Evolutionary conservation across 1,284 basidiomycete species (phyloP).

Genomic region (Ceratobasidium sp.): DNA sequence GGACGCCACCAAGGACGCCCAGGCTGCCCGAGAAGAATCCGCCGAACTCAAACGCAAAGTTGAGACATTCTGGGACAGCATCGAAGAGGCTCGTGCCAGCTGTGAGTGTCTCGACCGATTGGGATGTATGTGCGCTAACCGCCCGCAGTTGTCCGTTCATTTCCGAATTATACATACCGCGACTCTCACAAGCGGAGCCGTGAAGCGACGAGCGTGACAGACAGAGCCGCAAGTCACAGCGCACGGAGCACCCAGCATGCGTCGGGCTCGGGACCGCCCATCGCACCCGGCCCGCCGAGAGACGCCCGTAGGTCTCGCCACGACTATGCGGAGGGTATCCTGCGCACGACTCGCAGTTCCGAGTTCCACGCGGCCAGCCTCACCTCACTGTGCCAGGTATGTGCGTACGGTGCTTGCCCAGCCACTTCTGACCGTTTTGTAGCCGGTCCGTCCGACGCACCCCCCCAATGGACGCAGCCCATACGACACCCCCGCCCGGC

Average conservation of each 20-base stretch:
- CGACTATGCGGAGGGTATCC: constrained; percentile 23
- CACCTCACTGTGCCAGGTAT: constrained; percentile 34
- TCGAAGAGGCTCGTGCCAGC: constrained; percentile 20
- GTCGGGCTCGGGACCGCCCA: background rate
- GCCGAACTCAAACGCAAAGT: constrained; percentile 27
- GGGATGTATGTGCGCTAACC: constrained; percentile 10
- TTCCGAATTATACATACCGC: constrained; percentile 17
- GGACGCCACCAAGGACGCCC: constrained; percentile 6
- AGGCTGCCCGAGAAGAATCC: constrained; percentile 7
- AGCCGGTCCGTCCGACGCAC: constrained; percentile 20
- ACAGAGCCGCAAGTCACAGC: constrained; percentile 28
- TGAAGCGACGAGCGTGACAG: constrained; percentile 29
- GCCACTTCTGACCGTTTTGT: background rate
- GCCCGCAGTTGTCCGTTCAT: constrained; percentile 32
- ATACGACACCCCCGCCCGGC: constrained; percentile 33
- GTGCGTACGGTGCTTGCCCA: background rate
- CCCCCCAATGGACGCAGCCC: constrained; percentile 32
- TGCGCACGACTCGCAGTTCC: constrained; percentile 31
- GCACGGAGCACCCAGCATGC: constrained; percentile 1
- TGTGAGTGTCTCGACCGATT: constrained; percentile 25
- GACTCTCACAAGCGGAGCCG: constrained; percentile 34
- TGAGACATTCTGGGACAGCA: constrained; percentile 31
- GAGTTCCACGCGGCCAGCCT: constrained; percentile 37
- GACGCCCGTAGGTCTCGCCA: constrained; percentile 4
- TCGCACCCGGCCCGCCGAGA: background rate